Base-by-base conservation (phyloP, 176 grass and related monocot genomes). In the Oryza australiensis region DNA sequence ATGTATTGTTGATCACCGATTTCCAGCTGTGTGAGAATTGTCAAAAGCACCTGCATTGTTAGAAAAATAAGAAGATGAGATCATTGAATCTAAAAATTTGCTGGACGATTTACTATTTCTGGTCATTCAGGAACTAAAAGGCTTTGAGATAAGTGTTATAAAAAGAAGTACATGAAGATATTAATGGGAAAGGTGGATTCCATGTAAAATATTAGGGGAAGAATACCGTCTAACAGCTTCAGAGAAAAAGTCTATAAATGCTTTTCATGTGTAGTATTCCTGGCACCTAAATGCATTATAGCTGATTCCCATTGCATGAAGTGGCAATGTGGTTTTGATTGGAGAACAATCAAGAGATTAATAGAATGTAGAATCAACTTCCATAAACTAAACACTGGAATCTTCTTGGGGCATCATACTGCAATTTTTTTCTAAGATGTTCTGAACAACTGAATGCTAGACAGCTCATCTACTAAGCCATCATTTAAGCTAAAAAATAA, bases 1-100 rank as follows among this genome's bases (percentile, higher is more conserved):
- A 98, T 67, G 87, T 95, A 98, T 80, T 98, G 90, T 57, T 95
- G 84, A 70, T 91, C 92, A 28, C 92, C 90, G 5, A 98, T 98
- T 92, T 98, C 95, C 68, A 98, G 85, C 63, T 92, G 90, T 75
- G 92, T 98, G 74, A 98, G 90, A 51, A 95, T 80, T 43, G 95
- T 98, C 75, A 94, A 85, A 48, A 98, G 84, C 68, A 93, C 95
- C 95, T 98, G 69, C 75, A 85, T 62, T 62, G 65, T 49, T 41
- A 26, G 74, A 71, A 37, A 70, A 66, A 66, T 79, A 37, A 74
- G 26, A 30, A 75, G 89, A 75, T 20, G 41, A 41, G 18, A 72
- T 80, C 5, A 26, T 82, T 55, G 33, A 46, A 88, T 82, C 22
- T 30, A 20, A 82, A 74, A 74, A 66, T 42, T 72, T 83, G 70